phyloP scores from a whole-genome alignment of 108 stramenopile genomes.

The Stephanodiscus triporus region DNA sequence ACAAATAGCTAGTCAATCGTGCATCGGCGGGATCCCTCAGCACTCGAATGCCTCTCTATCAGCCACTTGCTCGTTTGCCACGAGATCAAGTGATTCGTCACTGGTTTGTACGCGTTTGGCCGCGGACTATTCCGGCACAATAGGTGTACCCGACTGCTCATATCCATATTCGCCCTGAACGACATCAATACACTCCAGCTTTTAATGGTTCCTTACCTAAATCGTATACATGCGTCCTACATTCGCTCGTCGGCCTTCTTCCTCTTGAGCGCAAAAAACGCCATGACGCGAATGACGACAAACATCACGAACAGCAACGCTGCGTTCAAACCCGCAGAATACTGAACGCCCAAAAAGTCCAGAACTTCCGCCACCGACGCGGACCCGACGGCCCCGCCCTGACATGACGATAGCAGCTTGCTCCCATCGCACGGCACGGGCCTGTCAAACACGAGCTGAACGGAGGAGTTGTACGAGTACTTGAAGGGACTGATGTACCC shows the following conservation, averaged over 20 bases:
- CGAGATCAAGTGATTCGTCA: too few species aligned
- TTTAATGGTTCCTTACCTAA: too few species aligned
- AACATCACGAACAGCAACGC: constrained; percentile 61
- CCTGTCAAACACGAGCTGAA: constrained; percentile 59
- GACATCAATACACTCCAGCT: too few species aligned
- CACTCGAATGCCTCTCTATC: too few species aligned
- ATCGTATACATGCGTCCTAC: too few species aligned
- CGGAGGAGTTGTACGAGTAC: constrained; percentile 64
- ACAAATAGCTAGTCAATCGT: too few species aligned
- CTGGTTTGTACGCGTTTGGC: too few species aligned
- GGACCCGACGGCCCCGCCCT: constrained; percentile 21
- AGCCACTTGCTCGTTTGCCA: too few species aligned
- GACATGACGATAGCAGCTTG: constrained; percentile 46
- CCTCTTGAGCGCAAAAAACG: constrained; percentile 60
- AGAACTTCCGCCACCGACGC: constrained; percentile 52
- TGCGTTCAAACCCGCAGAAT: constrained; percentile 65
- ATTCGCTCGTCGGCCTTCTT: constrained; percentile 52
- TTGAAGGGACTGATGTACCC: constrained; percentile 72
- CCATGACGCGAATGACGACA: constrained; percentile 56
- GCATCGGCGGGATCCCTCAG: too few species aligned
- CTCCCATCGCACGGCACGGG: constrained; percentile 73
- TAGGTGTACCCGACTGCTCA: too few species aligned
- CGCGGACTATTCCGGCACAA: too few species aligned
- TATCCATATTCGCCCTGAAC: too few species aligned
- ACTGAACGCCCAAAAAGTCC: constrained; percentile 63